Conservation (phyloP, 1,284 basidiomycete species). For the Ustilago bromivora region DNA sequence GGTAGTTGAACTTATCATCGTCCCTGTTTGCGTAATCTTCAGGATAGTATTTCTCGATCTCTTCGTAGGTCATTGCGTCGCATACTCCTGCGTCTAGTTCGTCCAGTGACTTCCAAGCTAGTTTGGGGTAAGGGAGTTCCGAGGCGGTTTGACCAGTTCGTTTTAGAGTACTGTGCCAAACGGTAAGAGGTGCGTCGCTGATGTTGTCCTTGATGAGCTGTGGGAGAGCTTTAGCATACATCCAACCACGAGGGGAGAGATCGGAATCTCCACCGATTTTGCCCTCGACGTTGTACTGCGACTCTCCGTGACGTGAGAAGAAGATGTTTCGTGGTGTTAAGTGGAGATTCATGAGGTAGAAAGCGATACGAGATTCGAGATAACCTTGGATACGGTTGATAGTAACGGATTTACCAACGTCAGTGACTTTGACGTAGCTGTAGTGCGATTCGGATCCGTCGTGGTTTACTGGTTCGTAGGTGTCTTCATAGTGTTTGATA, state of each 20-base stretch:
- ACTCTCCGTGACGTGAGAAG: slow-evolving; percentile 96
- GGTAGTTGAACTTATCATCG: slow-evolving; percentile 99
- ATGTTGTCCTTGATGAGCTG: slow-evolving; percentile 89
- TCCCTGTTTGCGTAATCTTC: slow-evolving; percentile 99
- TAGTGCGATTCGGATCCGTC: slow-evolving; percentile 78
- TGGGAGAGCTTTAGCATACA: slow-evolving; percentile 88
- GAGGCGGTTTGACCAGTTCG: slow-evolving; percentile 92
- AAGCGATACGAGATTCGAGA: slow-evolving; percentile 93
- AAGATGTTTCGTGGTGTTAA: slow-evolving; percentile 96
- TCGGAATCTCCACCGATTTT: slow-evolving; percentile 96
- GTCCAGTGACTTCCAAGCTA: slow-evolving; percentile 98
- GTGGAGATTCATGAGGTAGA: slow-evolving; percentile 98
- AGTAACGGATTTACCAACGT: slow-evolving; percentile 69
- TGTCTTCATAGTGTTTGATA: slow-evolving; percentile 91
- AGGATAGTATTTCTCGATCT: slow-evolving; percentile 93
- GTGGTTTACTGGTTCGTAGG: slow-evolving; percentile 87
- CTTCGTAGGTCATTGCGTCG: slow-evolving; percentile 99
- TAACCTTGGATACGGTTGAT: slow-evolving; percentile 76
- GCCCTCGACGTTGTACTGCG: slow-evolving; percentile 94
- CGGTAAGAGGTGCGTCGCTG: slow-evolving; percentile 87
- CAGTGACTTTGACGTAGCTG: slow-evolving; percentile 68
- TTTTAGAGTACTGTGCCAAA: slow-evolving; percentile 96
- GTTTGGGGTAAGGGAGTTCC: slow-evolving; percentile 84
- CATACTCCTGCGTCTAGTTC: slow-evolving; percentile 99
- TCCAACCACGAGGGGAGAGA: slow-evolving; percentile 84